Base-by-base conservation (phyloP, 2,329 filamentous ascomycete genomes). In the Venturia asperata region DNA sequence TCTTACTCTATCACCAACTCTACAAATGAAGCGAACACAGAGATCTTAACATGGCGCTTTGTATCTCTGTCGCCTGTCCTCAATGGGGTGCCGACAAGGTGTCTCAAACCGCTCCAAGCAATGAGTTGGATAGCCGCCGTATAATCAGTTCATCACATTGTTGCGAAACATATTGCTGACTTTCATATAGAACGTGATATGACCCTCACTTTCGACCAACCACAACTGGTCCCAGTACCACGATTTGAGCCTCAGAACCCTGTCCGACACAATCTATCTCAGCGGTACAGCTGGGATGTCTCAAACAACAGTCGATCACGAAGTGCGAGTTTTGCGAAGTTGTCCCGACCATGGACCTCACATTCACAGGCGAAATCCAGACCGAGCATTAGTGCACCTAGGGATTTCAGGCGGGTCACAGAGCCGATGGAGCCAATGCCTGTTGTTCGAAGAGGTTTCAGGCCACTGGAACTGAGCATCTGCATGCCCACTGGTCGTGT, bases 381-480 rank as follows among this genome's bases (percentile, higher is more conserved):
- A 49, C 75, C 73, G 9, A 74, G 68, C 64, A 77, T 77, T 41
- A 69, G 73, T 17, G 69, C 66, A 0, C 76, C 76, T 11, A 75
- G 70, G 27, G 71, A 77, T 66, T 76, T 77, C 66, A 69, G 74
- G 21, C 72, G 73, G 52, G 70, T 70, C 47, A 73, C 74, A 49
- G 72, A 67, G 37, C 45, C 65, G 37, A 72, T 37, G 68, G 75
- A 43, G 70, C 67, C 64, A 69, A 63, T 63, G 72, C 70, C 70
- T 71, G 21, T 67, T 72, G 70, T 74, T 9, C 70, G 73, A 49
- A 70, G 72, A 42, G 75, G 72, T 67, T 77, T 77, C 65, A 70
- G 72, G 34, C 76, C 76, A 4, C 68, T 78, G 6, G 73, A 78
- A 58, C 69, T 78, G 1, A 76, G 74, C 15, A 77, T 78, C 42